Conservation (phyloP, 1,284 basidiomycete genomes). For the Pseudozyma sp. region DNA sequence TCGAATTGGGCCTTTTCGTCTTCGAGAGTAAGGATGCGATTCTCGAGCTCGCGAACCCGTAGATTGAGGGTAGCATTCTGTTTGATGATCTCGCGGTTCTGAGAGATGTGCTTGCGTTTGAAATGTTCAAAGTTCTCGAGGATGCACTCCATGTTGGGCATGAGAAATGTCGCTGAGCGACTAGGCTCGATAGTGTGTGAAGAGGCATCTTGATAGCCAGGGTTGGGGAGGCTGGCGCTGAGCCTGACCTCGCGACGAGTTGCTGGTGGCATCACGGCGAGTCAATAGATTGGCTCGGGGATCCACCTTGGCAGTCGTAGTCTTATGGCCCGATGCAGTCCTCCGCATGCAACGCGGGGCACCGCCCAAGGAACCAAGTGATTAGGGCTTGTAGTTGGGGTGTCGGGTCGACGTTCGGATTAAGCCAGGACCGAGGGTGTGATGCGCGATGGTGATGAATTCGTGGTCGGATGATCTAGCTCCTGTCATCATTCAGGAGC, state of each 20-base stretch:
- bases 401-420: too few species aligned
- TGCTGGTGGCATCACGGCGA: constrained; percentile 34
- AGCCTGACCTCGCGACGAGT: constrained; percentile 48
- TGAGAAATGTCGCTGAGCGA: constrained; percentile 32
- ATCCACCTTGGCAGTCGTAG: neutral
- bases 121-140: constrained; percentile 64
- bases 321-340: too few species aligned
- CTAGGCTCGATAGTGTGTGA: constrained; percentile 31
- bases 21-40: constrained; percentile 57
- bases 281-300: neutral
- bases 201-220: constrained; percentile 5
- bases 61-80: constrained; percentile 58
- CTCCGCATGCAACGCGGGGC: too few species aligned
- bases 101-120: constrained; percentile 66
- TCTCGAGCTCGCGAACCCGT: constrained; percentile 64
- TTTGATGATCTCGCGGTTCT: constrained; percentile 67
- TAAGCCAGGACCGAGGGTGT: too few species aligned
- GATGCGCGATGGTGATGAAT: too few species aligned
- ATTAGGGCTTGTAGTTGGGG: too few species aligned
- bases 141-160: constrained; percentile 60
- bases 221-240: constrained; percentile 43
- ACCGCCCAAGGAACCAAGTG: too few species aligned
- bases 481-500: too few species aligned
- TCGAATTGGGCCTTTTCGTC: constrained; percentile 49
- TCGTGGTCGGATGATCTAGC: too few species aligned